Evolutionary conservation across 495 filamentous ascomycete genomes (phyloP).

Genomic region (Chaetomidium leptoderma): DNA sequence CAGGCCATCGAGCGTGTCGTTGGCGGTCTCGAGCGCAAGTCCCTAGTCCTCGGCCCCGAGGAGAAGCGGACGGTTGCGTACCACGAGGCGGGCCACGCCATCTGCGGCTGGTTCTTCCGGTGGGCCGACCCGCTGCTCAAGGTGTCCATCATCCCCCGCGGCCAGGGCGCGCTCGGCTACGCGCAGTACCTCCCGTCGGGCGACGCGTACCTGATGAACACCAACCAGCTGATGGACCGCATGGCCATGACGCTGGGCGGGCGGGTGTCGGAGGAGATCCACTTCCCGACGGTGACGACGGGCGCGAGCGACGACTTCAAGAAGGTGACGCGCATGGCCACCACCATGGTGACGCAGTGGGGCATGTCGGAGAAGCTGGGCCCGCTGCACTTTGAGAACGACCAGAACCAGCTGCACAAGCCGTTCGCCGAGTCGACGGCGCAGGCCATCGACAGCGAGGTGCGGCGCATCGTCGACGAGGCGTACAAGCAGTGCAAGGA

Average conservation of each 20-base stretch:
- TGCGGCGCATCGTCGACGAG: constrained; percentile 81
- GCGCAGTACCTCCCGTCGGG: constrained; percentile 90
- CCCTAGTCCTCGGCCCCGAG: constrained; percentile 81
- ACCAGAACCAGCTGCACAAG: constrained; percentile 76
- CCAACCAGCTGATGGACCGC: constrained; percentile 95
- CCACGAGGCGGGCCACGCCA: constrained; percentile 96
- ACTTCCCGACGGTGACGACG: constrained; percentile 92
- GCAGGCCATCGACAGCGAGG: constrained; percentile 83
- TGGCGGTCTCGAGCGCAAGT: constrained; percentile 94
- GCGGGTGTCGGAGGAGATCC: constrained; percentile 88
- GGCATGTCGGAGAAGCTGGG: constrained; percentile 94
- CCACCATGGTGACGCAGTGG: constrained; percentile 95
- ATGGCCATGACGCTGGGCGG: constrained; percentile 99
- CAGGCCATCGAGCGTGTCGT: constrained; percentile 96
- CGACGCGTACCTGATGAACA: constrained; percentile 91
- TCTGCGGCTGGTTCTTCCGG: constrained; percentile 97
- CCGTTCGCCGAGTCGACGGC: constrained; percentile 94
- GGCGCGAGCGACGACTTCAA: constrained; percentile 97
- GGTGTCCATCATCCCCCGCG: constrained; percentile 96
- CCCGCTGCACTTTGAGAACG: constrained; percentile 81
- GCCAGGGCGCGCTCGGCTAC: constrained; percentile 88
- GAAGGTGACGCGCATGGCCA: constrained; percentile 94
- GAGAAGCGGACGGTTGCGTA: constrained; percentile 96
- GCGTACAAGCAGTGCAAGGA: constrained; percentile 87
- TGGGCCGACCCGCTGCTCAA: constrained; percentile 96